phyloP scores from a whole-genome alignment of 352 stramenopile species.

The Phytophthora pluvialis region DNA sequence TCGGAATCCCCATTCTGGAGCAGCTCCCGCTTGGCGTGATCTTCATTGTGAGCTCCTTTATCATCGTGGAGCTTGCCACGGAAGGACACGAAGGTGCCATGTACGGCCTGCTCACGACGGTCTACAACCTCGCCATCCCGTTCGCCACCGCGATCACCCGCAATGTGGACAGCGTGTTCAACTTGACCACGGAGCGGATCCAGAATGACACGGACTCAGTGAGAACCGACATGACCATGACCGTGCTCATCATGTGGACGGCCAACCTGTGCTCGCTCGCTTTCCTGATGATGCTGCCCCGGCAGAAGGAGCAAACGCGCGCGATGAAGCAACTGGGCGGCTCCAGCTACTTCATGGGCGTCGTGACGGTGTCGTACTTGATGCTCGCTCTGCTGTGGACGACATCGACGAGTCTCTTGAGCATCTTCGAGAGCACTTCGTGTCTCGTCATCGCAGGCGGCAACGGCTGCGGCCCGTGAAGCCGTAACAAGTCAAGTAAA shows the following conservation, averaged over 20 bases:
- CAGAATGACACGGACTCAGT: constrained; percentile 52
- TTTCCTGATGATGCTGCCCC: constrained; percentile 59
- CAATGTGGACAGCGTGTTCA: constrained; percentile 53
- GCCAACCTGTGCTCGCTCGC: constrained; percentile 57
- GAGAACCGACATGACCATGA: constrained; percentile 54
- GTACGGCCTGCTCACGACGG: constrained; percentile 69
- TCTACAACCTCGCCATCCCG: constrained; percentile 56
- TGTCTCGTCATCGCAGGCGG: constrained; percentile 63
- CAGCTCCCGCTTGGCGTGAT: constrained; percentile 52
- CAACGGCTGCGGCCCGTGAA: constrained; percentile 26
- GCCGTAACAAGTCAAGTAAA: constrained; percentile 27
- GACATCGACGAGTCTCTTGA: constrained; percentile 58
- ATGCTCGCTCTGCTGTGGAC: constrained; percentile 54
- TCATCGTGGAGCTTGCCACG: constrained; percentile 60
- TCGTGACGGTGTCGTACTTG: constrained; percentile 50
- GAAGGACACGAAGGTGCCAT: constrained; percentile 69
- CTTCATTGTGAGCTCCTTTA: constrained; percentile 68
- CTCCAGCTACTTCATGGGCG: constrained; percentile 56
- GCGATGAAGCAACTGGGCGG: constrained; percentile 68
- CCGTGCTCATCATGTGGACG: constrained; percentile 59
- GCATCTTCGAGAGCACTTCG: constrained; percentile 57
- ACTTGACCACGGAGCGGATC: constrained; percentile 53
- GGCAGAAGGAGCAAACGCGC: constrained; percentile 69
- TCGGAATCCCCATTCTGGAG: constrained; percentile 49
- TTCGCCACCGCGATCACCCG: constrained; percentile 52